Conservation (phyloP, 495 filamentous ascomycete species). For the Pseudomonodictys pantanalensis region DNA sequence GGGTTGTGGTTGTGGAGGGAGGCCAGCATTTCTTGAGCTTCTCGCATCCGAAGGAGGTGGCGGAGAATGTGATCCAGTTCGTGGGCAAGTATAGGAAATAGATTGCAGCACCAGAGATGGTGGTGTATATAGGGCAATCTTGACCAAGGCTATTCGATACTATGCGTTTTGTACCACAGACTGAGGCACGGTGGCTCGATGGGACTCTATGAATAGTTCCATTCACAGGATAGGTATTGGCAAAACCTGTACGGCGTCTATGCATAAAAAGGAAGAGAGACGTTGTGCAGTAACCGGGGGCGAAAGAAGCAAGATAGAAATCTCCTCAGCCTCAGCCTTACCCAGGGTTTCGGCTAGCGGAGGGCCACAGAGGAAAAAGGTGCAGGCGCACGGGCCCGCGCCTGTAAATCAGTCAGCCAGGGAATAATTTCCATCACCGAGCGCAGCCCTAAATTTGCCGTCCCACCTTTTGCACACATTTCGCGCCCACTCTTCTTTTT, state of each 20-base stretch:
- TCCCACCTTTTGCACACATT: background rate
- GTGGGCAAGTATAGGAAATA: slow-evolving; percentile 44
- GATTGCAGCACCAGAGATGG: too few relatives aligned
- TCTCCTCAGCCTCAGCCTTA: background rate
- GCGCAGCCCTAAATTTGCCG: slow-evolving; percentile 18
- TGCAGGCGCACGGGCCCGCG: background rate
- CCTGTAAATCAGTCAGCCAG: background rate
- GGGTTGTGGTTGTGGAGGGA: slow-evolving; percentile 49
- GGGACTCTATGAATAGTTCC: too few relatives aligned
- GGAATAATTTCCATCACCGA: slow-evolving; percentile 14
- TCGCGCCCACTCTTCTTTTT: background rate
- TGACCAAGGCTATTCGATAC: too few relatives aligned
- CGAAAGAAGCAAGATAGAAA: too few relatives aligned
- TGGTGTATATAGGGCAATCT: too few relatives aligned
- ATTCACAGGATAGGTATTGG: too few relatives aligned
- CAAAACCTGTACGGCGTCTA: too few relatives aligned
- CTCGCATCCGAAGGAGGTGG: slow-evolving; percentile 55
- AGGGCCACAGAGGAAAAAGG: background rate
- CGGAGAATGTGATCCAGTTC: slow-evolving; percentile 52
- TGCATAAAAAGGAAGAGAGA: slow-evolving; percentile 66
- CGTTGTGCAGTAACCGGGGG: too few relatives aligned
- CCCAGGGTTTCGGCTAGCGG: background rate
- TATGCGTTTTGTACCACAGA: too few relatives aligned
- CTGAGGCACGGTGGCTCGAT: too few relatives aligned
- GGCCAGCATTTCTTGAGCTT: slow-evolving; percentile 59